Evolutionary conservation across 1,139 yeast genomes (phyloP).

Genomic region (Hansenula lynferdii): DNA sequence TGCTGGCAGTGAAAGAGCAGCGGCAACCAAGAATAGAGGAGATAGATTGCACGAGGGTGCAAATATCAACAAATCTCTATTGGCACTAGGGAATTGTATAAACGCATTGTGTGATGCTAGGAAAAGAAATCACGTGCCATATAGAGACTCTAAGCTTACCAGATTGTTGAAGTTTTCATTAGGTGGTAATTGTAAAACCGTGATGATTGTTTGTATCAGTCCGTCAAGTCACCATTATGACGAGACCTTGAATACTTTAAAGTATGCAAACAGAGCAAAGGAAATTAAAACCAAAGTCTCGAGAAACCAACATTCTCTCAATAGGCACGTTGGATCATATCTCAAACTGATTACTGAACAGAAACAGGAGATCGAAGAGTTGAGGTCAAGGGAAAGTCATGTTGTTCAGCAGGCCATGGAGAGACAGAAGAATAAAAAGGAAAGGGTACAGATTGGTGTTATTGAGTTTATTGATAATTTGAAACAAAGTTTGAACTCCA

Average conservation of each 20-base stretch:
- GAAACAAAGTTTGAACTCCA: constrained; percentile 34
- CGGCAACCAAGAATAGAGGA: constrained; percentile 83
- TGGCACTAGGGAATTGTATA: constrained; percentile 92
- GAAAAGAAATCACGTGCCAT: constrained; percentile 73
- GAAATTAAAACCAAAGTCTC: constrained; percentile 80
- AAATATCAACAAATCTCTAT: constrained; percentile 77
- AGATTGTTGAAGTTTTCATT: constrained; percentile 79
- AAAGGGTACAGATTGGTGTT: constrained; percentile 34
- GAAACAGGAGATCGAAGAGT: constrained; percentile 68
- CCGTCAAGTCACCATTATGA: constrained; percentile 86
- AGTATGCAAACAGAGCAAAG: constrained; percentile 88
- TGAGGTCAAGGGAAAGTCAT: constrained; percentile 49
- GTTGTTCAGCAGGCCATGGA: constrained; percentile 34
- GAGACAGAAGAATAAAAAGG: constrained; percentile 28
- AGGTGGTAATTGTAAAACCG: constrained; percentile 95
- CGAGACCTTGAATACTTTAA: constrained; percentile 84
- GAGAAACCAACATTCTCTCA: constrained; percentile 71
- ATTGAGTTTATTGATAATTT: constrained; percentile 37
- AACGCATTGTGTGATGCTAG: constrained; percentile 82
- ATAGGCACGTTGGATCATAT: constrained; percentile 85
- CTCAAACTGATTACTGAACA: constrained; percentile 83
- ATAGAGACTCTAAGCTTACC: constrained; percentile 85
- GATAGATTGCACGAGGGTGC: constrained; percentile 84
- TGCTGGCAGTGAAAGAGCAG: constrained; percentile 95
- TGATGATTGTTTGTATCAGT: constrained; percentile 91